Percentiles rank a stretch among this genome's conserved stretches.
phyloP scores from a whole-genome alignment of 2,329 filamentous ascomycete genomes.

The Epichloe hybrida region DNA sequence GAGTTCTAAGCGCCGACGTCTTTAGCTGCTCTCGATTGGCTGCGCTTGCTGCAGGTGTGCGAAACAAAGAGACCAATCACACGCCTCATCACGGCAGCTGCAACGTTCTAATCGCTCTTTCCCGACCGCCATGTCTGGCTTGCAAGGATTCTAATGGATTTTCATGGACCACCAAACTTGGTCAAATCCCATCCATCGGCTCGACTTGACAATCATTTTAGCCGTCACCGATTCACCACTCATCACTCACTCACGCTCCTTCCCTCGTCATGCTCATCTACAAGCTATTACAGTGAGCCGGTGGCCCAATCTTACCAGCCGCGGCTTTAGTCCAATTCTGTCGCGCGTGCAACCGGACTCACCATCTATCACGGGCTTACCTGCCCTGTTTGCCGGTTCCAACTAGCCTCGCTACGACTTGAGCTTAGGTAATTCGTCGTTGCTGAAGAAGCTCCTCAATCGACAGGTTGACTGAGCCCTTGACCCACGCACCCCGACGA shows the following conservation, averaged over 20 bases:
- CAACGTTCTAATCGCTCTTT: constrained; percentile 23
- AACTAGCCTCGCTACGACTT: not conserved
- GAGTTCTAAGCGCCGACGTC: constrained; percentile 20
- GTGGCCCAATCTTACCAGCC: not conserved
- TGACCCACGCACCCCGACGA: too few species aligned
- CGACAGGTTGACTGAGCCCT: too few species aligned
- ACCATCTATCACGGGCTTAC: not conserved
- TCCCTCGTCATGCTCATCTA: not conserved
- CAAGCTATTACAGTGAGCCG: not conserved
- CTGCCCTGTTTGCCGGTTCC: not conserved
- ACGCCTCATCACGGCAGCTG: constrained; percentile 17
- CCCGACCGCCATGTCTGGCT: constrained; percentile 4
- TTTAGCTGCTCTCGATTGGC: constrained; percentile 24
- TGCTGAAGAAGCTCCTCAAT: not conserved
- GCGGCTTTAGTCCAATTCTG: not conserved
- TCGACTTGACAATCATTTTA: not conserved
- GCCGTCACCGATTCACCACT: not conserved
- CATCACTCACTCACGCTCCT: not conserved
- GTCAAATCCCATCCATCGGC: not conserved
- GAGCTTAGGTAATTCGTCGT: not conserved
- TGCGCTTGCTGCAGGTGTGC: constrained; percentile 14
- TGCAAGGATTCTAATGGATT: not conserved
- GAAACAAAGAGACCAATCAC: constrained; percentile 19
- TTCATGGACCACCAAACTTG: not conserved
- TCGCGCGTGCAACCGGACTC: not conserved